Conservation (phyloP, 2,329 filamentous ascomycete genomes). For the Phaeoacremonium minimum region DNA sequence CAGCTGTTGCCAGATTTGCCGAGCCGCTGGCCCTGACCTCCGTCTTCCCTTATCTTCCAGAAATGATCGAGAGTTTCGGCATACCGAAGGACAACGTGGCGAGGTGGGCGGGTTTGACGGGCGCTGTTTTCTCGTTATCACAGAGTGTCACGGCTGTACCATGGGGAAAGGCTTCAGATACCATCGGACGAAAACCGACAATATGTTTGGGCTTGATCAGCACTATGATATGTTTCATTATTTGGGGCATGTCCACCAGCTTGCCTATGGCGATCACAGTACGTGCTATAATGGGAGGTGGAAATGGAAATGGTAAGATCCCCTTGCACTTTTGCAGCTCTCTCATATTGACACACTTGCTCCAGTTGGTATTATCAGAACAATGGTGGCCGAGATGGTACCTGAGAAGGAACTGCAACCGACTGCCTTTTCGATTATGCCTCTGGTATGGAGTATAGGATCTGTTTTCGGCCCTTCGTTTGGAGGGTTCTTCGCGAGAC, state of each 20-base stretch:
- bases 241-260: constrained; percentile 80
- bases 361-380: constrained; percentile 83
- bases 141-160: constrained; percentile 69
- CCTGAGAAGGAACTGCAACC: constrained; percentile 83
- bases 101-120: constrained; percentile 74
- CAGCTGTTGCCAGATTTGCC: constrained; percentile 74
- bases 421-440: constrained; percentile 88
- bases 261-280: constrained; percentile 75
- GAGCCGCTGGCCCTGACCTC: constrained; percentile 72
- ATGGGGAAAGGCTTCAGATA: constrained; percentile 76
- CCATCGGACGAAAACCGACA: constrained; percentile 74
- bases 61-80: constrained; percentile 80
- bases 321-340: too few relatives aligned
- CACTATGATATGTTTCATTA: constrained; percentile 76
- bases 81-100: constrained; percentile 68
- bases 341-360: too few relatives aligned
- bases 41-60: constrained; percentile 66
- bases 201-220: constrained; percentile 70
- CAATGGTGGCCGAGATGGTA: constrained; percentile 90
- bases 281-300: constrained; percentile 73
- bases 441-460: constrained; percentile 81
- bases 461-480: constrained; percentile 84
- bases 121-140: constrained; percentile 66
- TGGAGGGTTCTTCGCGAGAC: constrained; percentile 81
- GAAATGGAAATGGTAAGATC: constrained; percentile 74